Conservation (phyloP, 2,329 filamentous ascomycete genomes). For the Aspergillus phoenicis region DNA sequence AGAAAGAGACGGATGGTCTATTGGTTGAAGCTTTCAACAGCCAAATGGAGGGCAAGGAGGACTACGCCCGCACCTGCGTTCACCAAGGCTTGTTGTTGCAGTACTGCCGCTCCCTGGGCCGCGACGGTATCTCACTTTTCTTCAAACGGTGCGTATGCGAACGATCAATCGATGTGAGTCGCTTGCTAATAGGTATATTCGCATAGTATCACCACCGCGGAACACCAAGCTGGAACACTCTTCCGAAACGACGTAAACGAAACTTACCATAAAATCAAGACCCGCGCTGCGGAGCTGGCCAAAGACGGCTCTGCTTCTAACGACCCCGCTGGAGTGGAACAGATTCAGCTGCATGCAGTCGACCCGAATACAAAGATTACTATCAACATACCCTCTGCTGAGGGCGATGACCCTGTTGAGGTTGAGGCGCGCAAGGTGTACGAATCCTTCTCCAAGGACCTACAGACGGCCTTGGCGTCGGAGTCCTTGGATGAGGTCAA, state of each 20-base stretch:
- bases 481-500: slow-evolving; percentile 89
- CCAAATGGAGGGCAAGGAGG: slow-evolving; percentile 73
- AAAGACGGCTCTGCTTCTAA: slow-evolving; percentile 58
- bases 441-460: slow-evolving; percentile 76
- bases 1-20: slow-evolving; percentile 87
- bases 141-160: slow-evolving; percentile 71
- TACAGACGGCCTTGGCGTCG: slow-evolving; percentile 81
- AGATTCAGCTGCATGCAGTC: slow-evolving; percentile 96
- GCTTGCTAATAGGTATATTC: slow-evolving; percentile 14
- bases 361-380: slow-evolving; percentile 90
- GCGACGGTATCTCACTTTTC: slow-evolving; percentile 86
- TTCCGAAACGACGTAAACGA: slow-evolving; percentile 92
- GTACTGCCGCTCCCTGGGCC: slow-evolving; percentile 88
- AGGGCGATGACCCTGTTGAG: slow-evolving; percentile 64
- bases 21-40: slow-evolving; percentile 90
- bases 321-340: slow-evolving; percentile 72
- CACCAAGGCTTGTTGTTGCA: slow-evolving; percentile 91
- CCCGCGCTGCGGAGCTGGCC: slow-evolving; percentile 72
- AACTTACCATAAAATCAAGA: slow-evolving; percentile 81
- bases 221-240: slow-evolving; percentile 85
- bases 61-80: slow-evolving; percentile 81
- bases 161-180: neutral
- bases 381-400: slow-evolving; percentile 74
- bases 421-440: slow-evolving; percentile 73
- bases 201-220: slow-evolving; percentile 73